Evolutionary conservation across 2,329 filamentous ascomycete genomes (phyloP).

Genomic region (Nemania sp.): DNA sequence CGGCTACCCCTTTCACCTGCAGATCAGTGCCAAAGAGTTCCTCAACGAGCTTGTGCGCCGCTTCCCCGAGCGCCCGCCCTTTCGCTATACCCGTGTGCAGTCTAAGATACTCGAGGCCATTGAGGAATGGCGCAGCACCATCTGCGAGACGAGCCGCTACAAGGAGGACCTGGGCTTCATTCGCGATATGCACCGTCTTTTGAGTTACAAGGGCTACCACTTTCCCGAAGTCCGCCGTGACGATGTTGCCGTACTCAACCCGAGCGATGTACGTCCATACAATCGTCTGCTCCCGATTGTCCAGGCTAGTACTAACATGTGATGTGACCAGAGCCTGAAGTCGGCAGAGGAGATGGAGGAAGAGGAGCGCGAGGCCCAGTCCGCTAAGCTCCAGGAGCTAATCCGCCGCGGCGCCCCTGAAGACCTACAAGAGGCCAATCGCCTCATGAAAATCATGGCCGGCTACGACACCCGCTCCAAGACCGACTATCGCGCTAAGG

Average conservation of each 20-base stretch:
- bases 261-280: conserved; percentile 77
- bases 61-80: conserved; percentile 90
- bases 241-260: conserved; percentile 94
- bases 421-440: conserved; percentile 94
- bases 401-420: conserved; percentile 90
- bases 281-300: neutral
- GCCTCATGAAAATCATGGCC: conserved; percentile 99
- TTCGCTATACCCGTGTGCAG: conserved; percentile 85
- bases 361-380: conserved; percentile 91
- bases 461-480: conserved; percentile 94
- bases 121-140: conserved; percentile 97
- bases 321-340: conserved; percentile 74
- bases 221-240: conserved; percentile 92
- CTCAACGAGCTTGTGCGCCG: conserved; percentile 95
- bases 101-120: conserved; percentile 92
- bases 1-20: conserved; percentile 97
- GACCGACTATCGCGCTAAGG: conserved; percentile 97
- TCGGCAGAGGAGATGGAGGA: conserved; percentile 99
- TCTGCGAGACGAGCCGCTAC: conserved; percentile 97
- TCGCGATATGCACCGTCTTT: conserved; percentile 91
- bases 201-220: conserved; percentile 95
- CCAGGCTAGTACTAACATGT: conserved; percentile 3
- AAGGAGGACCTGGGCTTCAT: conserved; percentile 97
- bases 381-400: conserved; percentile 95
- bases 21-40: conserved; percentile 98